These are phyloP conservation scores for Kalanchoe fedtschenkoi DNA, from an alignment of 164 flowering plant species.

Conservation along the genomic window DNA sequence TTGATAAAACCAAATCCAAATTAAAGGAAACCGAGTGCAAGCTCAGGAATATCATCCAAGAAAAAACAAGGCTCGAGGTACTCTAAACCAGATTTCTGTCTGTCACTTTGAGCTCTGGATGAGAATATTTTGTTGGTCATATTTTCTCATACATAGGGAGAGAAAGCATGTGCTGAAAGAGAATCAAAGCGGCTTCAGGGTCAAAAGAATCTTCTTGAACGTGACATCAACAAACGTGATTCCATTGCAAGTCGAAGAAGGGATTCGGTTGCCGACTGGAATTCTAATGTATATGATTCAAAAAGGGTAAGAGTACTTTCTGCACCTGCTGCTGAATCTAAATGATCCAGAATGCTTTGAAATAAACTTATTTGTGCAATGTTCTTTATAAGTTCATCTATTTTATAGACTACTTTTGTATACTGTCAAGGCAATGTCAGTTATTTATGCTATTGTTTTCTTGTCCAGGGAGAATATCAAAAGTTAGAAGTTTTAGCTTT, in stretches of 20 bases:
- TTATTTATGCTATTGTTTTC: conserved; percentile 5
- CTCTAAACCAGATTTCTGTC: not conserved
- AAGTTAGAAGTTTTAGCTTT: conserved; percentile 72
- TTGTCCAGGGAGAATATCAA: conserved; percentile 50
- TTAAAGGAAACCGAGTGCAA: conserved; percentile 75
- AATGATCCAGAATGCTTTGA: too few relatives aligned
- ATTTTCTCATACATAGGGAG: conserved; percentile 39
- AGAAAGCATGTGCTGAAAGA: conserved; percentile 73
- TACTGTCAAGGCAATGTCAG: not conserved
- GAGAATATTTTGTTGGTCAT: not conserved
- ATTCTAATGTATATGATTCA: conserved; percentile 38
- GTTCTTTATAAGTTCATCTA: not conserved
- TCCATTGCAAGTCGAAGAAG: conserved; percentile 58
- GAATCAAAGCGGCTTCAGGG: conserved; percentile 59
- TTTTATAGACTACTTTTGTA: not conserved
- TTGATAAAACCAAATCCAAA: conserved; percentile 68
- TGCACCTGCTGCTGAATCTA: conserved; percentile 10
- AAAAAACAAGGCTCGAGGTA: conserved; percentile 91
- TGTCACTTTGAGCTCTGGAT: not conserved
- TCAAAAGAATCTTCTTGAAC: conserved; percentile 73
- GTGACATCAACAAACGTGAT: conserved; percentile 65
- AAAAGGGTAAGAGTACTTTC: conserved; percentile 29
- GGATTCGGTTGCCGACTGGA: conserved; percentile 43
- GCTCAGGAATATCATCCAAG: conserved; percentile 75
- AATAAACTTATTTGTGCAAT: conserved; percentile 53